Percentiles rank a stretch among this genome's conserved stretches.
Evolutionary conservation across 176 grass and related monocot genomes (phyloP).

Genomic region (Typha latifolia): DNA sequence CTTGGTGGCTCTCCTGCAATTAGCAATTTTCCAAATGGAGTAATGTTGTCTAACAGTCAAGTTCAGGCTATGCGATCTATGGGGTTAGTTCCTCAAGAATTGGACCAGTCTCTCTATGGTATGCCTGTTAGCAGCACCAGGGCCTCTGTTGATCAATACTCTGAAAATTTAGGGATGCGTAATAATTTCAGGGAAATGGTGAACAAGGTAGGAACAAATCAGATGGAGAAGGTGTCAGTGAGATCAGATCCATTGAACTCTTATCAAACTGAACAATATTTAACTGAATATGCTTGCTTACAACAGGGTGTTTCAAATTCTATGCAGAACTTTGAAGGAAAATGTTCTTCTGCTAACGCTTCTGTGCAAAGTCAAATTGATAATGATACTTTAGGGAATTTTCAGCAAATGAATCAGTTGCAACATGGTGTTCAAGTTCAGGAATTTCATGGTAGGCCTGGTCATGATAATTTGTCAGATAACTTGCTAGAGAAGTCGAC

Average conservation of each 20-base stretch:
- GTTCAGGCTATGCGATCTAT: conserved; percentile 7
- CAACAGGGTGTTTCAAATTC: neutral
- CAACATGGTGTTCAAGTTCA: conserved; percentile 21
- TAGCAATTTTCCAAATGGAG: conserved; percentile 14
- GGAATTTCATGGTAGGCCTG: conserved; percentile 18
- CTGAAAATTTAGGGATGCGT: neutral
- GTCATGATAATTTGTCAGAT: conserved; percentile 15
- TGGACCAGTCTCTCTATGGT: conserved; percentile 7
- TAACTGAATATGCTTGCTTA: conserved; percentile 1
- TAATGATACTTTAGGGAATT: conserved; percentile 8
- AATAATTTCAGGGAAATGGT: conserved; percentile 4
- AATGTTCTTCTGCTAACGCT: neutral
- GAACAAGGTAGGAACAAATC: neutral
- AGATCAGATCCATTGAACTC: neutral
- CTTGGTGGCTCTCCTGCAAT: neutral
- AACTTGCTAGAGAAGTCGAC: conserved; percentile 15
- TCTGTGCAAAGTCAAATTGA: conserved; percentile 5
- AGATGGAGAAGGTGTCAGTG: neutral
- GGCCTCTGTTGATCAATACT: conserved; percentile 3
- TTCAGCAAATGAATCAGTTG: conserved; percentile 17
- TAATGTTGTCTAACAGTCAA: neutral
- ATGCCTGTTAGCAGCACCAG: conserved; percentile 9
- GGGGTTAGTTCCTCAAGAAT: conserved; percentile 6
- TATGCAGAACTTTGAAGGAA: conserved; percentile 3
- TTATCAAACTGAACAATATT: conserved; percentile 1